Evolutionary conservation across 2,329 filamentous ascomycete genomes (phyloP).

Genomic region (Cephalotrichum gorgonifer): DNA sequence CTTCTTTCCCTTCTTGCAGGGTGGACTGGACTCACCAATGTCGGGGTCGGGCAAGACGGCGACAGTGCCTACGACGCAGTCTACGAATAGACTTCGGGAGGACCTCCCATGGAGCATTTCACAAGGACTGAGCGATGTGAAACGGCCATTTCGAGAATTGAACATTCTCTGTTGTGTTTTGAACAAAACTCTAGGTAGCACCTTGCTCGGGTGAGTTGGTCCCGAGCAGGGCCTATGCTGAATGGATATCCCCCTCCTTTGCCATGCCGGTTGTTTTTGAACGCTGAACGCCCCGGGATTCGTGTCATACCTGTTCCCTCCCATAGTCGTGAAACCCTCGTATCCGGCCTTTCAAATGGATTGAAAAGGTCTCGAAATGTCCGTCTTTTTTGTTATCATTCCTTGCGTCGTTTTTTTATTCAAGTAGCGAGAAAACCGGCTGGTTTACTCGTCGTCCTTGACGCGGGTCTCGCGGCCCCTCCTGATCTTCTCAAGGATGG

Average conservation of each 20-base stretch:
- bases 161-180: slow-evolving; percentile 4
- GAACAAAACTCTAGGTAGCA: not conserved
- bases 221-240: not conserved
- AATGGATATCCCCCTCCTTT: not conserved
- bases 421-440: not conserved
- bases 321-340: not conserved
- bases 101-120: slow-evolving; percentile 69
- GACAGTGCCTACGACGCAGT: not conserved
- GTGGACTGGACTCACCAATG: too few species aligned
- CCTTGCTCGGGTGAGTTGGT: not conserved
- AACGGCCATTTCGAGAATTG: slow-evolving; percentile 60
- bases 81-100: slow-evolving; percentile 47
- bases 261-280: slow-evolving; percentile 3
- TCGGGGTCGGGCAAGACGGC: too few species aligned
- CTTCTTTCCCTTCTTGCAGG: not conserved
- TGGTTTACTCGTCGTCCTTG: slow-evolving; percentile 53
- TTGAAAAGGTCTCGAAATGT: too few species aligned
- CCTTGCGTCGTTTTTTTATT: slow-evolving; percentile 7
- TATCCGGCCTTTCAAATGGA: not conserved
- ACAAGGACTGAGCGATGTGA: slow-evolving; percentile 47
- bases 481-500: slow-evolving; percentile 78
- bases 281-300: slow-evolving; percentile 1
- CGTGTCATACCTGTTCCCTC: not conserved
- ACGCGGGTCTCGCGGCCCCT: slow-evolving; percentile 64
- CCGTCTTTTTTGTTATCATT: too few species aligned